Evolutionary conservation across 306 rosid species (phyloP).

Genomic region (Trifolium dubium): DNA sequence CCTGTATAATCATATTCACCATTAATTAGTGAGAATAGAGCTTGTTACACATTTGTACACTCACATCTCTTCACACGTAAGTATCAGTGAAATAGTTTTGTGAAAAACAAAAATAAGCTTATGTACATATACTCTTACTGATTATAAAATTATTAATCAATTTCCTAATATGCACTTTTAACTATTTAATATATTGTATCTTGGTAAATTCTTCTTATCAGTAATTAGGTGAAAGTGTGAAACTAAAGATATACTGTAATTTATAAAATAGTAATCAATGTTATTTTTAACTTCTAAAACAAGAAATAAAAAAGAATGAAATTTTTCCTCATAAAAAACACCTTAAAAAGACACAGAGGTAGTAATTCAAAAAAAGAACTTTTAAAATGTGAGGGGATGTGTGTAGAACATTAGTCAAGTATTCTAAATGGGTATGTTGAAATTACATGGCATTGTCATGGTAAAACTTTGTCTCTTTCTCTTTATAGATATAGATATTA

Average conservation of each 20-base stretch:
- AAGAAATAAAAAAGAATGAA: neutral
- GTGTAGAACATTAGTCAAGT: slow-evolving; percentile 9
- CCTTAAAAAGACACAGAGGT: neutral
- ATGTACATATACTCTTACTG: neutral
- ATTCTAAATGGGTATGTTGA: slow-evolving; percentile 8
- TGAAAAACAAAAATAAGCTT: neutral
- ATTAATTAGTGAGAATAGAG: slow-evolving; percentile 20
- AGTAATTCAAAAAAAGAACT: neutral
- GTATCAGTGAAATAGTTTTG: neutral
- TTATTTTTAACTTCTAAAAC: neutral
- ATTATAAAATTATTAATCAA: neutral
- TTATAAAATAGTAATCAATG: slow-evolving; percentile 14
- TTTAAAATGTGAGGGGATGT: neutral
- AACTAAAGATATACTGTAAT: neutral
- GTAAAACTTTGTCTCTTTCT: neutral
- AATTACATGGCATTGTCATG: neutral
- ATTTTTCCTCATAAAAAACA: neutral
- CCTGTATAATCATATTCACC: slow-evolving; percentile 48
- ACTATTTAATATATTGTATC: neutral
- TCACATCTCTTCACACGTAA: slow-evolving; percentile 3
- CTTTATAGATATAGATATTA: neutral
- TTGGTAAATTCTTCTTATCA: neutral
- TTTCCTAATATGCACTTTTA: slow-evolving; percentile 8
- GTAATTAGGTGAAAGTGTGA: neutral
- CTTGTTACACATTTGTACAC: slow-evolving; percentile 2